Percentiles rank a stretch among this genome's conserved stretches.
Conservation (phyloP, 768 basidiomycete species). For the Russula earlei region DNA sequence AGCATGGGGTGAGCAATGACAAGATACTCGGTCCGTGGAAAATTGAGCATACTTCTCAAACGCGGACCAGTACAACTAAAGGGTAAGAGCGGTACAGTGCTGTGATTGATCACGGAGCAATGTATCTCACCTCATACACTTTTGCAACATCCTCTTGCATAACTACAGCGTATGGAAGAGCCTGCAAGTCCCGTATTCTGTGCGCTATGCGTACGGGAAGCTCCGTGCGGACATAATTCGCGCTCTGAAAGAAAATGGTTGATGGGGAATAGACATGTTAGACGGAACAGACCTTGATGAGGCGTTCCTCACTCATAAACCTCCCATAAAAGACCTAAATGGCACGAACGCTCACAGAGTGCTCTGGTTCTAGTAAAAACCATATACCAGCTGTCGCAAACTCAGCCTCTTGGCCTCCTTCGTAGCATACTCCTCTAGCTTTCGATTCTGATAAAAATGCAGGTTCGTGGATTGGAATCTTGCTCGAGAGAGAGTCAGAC, state of each 20-base stretch:
- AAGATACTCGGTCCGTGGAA: not conserved
- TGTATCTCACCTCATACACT: conserved; percentile 65
- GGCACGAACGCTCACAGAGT: conserved; percentile 1
- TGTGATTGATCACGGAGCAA: not conserved
- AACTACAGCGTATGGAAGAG: conserved; percentile 78
- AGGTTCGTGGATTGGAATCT: conserved; percentile 20
- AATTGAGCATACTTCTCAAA: conserved; percentile 58
- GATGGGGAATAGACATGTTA: not conserved
- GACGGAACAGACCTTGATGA: conserved; percentile 50
- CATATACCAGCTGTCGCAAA: conserved; percentile 64
- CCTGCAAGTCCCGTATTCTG: conserved; percentile 77
- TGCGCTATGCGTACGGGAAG: conserved; percentile 84
- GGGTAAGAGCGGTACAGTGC: not conserved
- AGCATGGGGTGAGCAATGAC: conserved; percentile 6
- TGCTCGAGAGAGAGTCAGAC: not conserved
- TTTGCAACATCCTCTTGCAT: conserved; percentile 74
- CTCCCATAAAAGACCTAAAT: conserved; percentile 78
- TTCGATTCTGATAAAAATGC: conserved; percentile 73
- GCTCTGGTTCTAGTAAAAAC: not conserved
- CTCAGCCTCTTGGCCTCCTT: conserved; percentile 64
- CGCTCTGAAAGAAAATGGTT: conserved; percentile 45
- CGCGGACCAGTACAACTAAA: conserved; percentile 74
- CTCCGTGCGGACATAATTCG: conserved; percentile 86
- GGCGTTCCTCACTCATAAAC: conserved; percentile 65
- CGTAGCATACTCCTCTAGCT: conserved; percentile 71